These are phyloP conservation scores for Scedosporium boydii DNA, from an alignment of 2,329 filamentous ascomycete genomes.

Conservation along the genomic window DNA sequence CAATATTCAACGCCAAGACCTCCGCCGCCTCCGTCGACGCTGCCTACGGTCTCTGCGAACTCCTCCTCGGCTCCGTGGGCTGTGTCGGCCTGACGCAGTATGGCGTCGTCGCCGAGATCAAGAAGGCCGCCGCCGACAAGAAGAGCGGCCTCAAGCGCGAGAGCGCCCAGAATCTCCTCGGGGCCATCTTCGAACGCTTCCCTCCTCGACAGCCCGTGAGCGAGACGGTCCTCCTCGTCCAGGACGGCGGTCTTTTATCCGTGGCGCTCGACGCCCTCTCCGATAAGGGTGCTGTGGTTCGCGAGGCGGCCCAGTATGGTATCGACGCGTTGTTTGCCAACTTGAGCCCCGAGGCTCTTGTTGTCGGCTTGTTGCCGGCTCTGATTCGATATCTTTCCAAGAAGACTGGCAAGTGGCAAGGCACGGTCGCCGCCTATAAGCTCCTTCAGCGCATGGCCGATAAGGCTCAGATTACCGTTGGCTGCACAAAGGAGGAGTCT, in stretches of 20 bases:
- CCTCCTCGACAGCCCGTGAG: conserved; percentile 66
- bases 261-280: conserved; percentile 75
- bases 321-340: conserved; percentile 78
- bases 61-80: conserved; percentile 45
- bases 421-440: conserved; percentile 76
- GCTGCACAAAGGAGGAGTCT: conserved; percentile 71
- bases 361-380: conserved; percentile 70
- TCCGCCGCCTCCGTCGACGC: conserved; percentile 61
- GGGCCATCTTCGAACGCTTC: conserved; percentile 86
- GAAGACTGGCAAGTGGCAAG: conserved; percentile 93
- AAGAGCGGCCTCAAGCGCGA: conserved; percentile 81
- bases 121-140: conserved; percentile 81
- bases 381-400: conserved; percentile 69
- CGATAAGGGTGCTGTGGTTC: conserved; percentile 82
- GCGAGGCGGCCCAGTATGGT: conserved; percentile 88
- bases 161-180: conserved; percentile 88
- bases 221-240: conserved; percentile 73
- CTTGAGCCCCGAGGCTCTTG: conserved; percentile 72
- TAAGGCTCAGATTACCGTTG: conserved; percentile 79
- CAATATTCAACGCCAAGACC: conserved; percentile 59
- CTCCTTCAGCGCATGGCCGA: conserved; percentile 89
- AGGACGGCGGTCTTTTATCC: conserved; percentile 64
- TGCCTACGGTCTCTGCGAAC: conserved; percentile 50
- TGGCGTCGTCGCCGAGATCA: conserved; percentile 45
- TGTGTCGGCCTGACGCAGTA: conserved; percentile 42